phyloP scores from a whole-genome alignment of 345 rosid species.

The Ceriops zippeliana region DNA sequence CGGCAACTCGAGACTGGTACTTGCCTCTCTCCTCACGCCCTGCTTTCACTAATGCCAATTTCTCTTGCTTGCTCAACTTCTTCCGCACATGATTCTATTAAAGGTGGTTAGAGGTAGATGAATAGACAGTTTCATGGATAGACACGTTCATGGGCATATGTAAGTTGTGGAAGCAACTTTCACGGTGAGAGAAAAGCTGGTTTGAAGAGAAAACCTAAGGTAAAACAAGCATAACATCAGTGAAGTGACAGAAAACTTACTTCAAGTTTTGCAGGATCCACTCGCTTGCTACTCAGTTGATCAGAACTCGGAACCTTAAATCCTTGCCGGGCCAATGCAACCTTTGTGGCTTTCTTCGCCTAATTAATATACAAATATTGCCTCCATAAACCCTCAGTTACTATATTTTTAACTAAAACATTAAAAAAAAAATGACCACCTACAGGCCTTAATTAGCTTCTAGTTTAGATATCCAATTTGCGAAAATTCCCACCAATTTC shows the following conservation, averaged over 20 bases:
- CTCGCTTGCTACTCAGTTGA: conserved; percentile 68
- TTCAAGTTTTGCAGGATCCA: conserved; percentile 85
- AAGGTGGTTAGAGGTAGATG: conserved; percentile 3
- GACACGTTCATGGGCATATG: too few relatives aligned
- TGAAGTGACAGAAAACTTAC: conserved; percentile 42
- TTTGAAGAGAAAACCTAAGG: not conserved
- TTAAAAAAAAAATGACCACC: not conserved
- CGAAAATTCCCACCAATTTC: not conserved
- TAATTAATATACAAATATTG: conserved; percentile 11
- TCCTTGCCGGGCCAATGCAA: conserved; percentile 72
- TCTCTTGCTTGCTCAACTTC: conserved; percentile 74
- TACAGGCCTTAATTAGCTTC: not conserved
- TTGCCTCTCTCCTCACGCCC: conserved; percentile 87
- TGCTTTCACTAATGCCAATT: conserved; percentile 69
- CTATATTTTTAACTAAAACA: not conserved
- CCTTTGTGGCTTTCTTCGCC: conserved; percentile 72
- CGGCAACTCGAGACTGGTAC: conserved; percentile 62
- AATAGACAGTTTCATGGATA: too few relatives aligned
- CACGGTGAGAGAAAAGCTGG: not conserved
- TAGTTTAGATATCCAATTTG: not conserved
- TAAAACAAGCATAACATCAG: not conserved
- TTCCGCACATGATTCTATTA: conserved; percentile 75
- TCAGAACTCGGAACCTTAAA: conserved; percentile 71
- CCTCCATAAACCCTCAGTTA: not conserved
- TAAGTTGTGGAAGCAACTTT: not conserved